These are phyloP conservation scores for Podochytrium sp. DNA, from an alignment of 192 early-diverging fungal species.

Conservation along the genomic window DNA sequence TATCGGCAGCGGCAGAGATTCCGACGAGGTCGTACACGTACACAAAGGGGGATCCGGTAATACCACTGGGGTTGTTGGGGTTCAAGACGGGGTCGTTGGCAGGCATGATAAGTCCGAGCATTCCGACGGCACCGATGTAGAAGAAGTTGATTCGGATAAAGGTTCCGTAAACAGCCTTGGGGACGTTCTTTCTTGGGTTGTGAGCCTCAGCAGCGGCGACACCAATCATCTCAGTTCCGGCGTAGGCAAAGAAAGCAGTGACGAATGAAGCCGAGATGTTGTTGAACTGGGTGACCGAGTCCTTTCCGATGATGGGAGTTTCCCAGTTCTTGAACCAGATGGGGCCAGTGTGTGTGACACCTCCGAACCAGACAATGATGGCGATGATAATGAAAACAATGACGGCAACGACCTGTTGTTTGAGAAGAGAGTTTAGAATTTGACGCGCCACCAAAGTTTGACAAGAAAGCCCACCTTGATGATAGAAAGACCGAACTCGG, in stretches of 20 bases:
- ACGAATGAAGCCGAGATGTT: conserved; percentile 72
- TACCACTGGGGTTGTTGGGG: conserved; percentile 42
- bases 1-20: conserved; percentile 53
- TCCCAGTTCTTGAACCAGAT: conserved; percentile 16
- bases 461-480: no score
- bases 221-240: conserved; percentile 72
- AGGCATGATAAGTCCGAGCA: conserved; percentile 77
- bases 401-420: conserved; percentile 77
- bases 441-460: conserved; percentile 62
- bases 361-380: conserved; percentile 61
- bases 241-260: conserved; percentile 66
- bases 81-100: no score
- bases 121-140: conserved; percentile 66
- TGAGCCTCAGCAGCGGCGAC: conserved; percentile 89
- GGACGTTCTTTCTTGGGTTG: conserved; percentile 68
- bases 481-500: no score
- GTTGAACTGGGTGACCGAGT: conserved; percentile 33
- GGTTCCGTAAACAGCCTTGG: conserved; percentile 40
- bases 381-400: conserved; percentile 82
- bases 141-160: conserved; percentile 87
- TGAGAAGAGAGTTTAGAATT: conserved; percentile 72
- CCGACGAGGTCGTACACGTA: conserved; percentile 62
- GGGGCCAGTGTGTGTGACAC: conserved; percentile 49
- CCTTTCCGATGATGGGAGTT: background rate
- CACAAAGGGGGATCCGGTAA: conserved; percentile 67